Conservation (phyloP, 2,329 filamentous ascomycete genomes). For the Monosporascus sp. region DNA sequence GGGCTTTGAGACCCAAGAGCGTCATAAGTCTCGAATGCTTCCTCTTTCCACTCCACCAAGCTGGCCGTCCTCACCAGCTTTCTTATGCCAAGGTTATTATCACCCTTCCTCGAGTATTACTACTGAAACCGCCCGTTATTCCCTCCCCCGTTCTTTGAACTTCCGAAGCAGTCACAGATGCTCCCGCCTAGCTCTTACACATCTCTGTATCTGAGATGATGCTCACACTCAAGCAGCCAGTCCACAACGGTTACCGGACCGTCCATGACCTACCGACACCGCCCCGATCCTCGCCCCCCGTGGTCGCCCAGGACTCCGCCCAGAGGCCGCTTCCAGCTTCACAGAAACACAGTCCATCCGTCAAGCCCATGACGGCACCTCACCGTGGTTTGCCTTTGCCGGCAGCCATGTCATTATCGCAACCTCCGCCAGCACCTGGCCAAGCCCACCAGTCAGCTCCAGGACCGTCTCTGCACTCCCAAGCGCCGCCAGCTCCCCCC, state of each 20-base stretch:
- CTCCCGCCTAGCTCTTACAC: constrained; percentile 18
- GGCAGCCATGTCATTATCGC: constrained; percentile 58
- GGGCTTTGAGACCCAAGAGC: constrained; percentile 29
- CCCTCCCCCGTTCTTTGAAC: constrained; percentile 8
- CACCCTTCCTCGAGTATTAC: constrained; percentile 17
- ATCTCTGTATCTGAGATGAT: constrained; percentile 38
- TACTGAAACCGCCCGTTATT: neutral
- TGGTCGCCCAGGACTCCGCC: constrained; percentile 43
- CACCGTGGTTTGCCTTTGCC: constrained; percentile 66
- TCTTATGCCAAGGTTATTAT: constrained; percentile 34
- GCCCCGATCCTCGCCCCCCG: constrained; percentile 51
- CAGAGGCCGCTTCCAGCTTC: constrained; percentile 36
- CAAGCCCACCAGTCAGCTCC: constrained; percentile 24
- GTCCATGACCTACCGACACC: constrained; percentile 59
- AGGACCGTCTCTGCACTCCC: constrained; percentile 24
- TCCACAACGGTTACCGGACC: constrained; percentile 53
- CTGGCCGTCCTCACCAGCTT: constrained; percentile 34
- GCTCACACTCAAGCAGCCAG: constrained; percentile 58
- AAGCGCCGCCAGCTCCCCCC: constrained; percentile 26
- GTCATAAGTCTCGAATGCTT: constrained; percentile 31
- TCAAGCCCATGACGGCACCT: constrained; percentile 61
- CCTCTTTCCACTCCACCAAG: constrained; percentile 26
- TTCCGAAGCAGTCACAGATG: constrained; percentile 17
- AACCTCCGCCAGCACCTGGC: constrained; percentile 25
- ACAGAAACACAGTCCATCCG: constrained; percentile 42